Evolutionary conservation across 2,329 filamentous ascomycete species (phyloP).

Genomic region (Fusarium dlaminii): DNA sequence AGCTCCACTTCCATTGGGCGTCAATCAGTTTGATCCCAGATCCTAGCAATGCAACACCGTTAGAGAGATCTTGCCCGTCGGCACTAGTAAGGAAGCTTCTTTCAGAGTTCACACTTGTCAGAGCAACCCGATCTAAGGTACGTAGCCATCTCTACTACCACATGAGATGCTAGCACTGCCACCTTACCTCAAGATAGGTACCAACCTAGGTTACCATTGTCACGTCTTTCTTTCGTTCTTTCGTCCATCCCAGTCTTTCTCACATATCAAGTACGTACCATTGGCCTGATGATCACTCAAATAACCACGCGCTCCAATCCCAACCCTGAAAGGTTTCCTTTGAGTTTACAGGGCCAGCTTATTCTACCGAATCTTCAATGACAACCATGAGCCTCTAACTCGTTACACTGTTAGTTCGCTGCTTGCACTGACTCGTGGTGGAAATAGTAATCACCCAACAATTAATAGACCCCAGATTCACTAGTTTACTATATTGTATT

Average conservation of each 20-base stretch:
- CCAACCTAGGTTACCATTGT: not conserved
- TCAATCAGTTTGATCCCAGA: not conserved
- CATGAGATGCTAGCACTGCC: slow-evolving; percentile 3
- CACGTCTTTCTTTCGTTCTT: not conserved
- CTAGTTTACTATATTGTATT: not conserved
- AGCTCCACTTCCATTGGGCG: not conserved
- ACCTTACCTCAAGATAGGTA: not conserved
- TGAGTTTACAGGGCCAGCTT: slow-evolving; percentile 9
- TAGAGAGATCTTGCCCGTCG: slow-evolving; percentile 24
- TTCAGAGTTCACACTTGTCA: slow-evolving; percentile 4
- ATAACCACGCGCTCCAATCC: slow-evolving; percentile 32
- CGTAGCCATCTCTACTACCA: slow-evolving; percentile 1
- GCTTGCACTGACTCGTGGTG: not conserved
- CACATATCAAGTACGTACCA: not conserved
- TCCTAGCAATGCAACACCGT: slow-evolving; percentile 30
- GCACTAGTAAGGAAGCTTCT: slow-evolving; percentile 10
- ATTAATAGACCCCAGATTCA: not conserved
- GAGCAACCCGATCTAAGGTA: slow-evolving; percentile 7
- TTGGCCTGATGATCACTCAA: slow-evolving; percentile 7
- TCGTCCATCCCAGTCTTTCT: not conserved
- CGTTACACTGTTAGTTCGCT: not conserved
- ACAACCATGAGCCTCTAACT: not conserved
- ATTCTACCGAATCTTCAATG: not conserved
- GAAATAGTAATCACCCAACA: not conserved
- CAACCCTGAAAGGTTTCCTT: not conserved